Conservation (phyloP, 805 yeast species). For the Candida germanica region DNA sequence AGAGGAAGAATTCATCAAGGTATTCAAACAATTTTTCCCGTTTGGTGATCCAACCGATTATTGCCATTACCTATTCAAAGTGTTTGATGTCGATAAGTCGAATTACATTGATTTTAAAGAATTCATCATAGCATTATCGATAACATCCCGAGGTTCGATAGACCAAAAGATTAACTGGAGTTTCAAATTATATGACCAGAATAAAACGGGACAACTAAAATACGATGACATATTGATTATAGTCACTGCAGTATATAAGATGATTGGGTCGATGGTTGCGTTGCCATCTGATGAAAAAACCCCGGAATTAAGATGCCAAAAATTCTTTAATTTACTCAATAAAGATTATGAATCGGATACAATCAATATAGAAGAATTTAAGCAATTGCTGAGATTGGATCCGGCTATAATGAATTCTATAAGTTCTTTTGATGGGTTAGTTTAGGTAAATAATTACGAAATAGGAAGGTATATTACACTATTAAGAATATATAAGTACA, state of each 20-base stretch:
- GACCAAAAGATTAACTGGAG: conserved; percentile 90
- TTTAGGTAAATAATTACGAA: conserved; percentile 31
- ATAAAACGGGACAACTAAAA: conserved; percentile 70
- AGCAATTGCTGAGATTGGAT: conserved; percentile 74
- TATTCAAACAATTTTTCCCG: conserved; percentile 95
- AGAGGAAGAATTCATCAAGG: conserved; percentile 83
- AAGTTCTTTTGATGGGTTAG: conserved; percentile 77
- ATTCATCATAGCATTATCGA: conserved; percentile 81
- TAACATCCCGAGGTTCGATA: conserved; percentile 79
- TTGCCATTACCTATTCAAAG: conserved; percentile 82
- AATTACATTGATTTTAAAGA: conserved; percentile 90
- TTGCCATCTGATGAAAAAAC: conserved; percentile 87
- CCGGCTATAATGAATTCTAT: conserved; percentile 74
- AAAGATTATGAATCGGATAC: conserved; percentile 61
- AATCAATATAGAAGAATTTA: conserved; percentile 80
- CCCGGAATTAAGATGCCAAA: conserved; percentile 82
- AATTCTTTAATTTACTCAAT: conserved; percentile 72
- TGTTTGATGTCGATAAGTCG: conserved; percentile 77
- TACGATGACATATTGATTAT: conserved; percentile 79
- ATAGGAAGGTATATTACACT: too few species aligned
- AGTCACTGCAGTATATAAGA: conserved; percentile 80
- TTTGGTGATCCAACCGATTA: conserved; percentile 95
- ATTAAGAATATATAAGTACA: too few species aligned
- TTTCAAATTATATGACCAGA: conserved; percentile 80
- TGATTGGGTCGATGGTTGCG: conserved; percentile 94